Conservation (phyloP, 805 yeast genomes). For the Candida oleophila region DNA sequence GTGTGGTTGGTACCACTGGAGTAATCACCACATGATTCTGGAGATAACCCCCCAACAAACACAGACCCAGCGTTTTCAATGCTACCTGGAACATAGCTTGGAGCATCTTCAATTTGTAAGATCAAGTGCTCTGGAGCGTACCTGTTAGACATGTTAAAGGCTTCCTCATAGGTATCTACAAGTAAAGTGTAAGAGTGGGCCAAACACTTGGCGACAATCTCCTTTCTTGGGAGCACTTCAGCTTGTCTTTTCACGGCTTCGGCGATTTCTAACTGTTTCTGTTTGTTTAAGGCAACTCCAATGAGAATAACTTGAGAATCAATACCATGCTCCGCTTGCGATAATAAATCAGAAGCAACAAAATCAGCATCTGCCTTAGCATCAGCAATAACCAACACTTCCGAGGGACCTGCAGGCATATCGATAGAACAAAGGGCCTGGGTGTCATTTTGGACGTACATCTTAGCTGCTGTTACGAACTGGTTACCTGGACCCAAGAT, state of each 20-base stretch:
- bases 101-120: slow-evolving; percentile 81
- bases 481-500: slow-evolving; percentile 99
- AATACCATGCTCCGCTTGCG: slow-evolving; percentile 98
- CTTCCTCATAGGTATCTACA: slow-evolving; percentile 72
- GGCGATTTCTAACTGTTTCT: slow-evolving; percentile 68
- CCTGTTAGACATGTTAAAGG: slow-evolving; percentile 80
- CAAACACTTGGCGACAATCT: slow-evolving; percentile 87
- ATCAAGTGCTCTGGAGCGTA: slow-evolving; percentile 99
- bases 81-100: slow-evolving; percentile 59
- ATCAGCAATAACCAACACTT: slow-evolving; percentile 95
- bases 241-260: slow-evolving; percentile 87
- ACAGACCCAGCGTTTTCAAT: slow-evolving; percentile 95
- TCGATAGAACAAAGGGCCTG: slow-evolving; percentile 94
- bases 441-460: slow-evolving; percentile 94
- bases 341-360: slow-evolving; percentile 93
- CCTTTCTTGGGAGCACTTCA: slow-evolving; percentile 79
- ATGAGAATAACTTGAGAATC: slow-evolving; percentile 95
- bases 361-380: slow-evolving; percentile 85
- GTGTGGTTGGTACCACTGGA: slow-evolving; percentile 98
- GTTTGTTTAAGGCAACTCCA: slow-evolving; percentile 67
- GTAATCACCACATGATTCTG: slow-evolving; percentile 98
- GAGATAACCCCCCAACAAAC: slow-evolving; percentile 93
- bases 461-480: slow-evolving; percentile 98
- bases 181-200: slow-evolving; percentile 82
- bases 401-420: slow-evolving; percentile 99